Evolutionary conservation across 176 grass and related monocot species (phyloP), one percentile per base, ranked within the genome.

Genomic region (Tillandsia leiboldiana): DNA sequence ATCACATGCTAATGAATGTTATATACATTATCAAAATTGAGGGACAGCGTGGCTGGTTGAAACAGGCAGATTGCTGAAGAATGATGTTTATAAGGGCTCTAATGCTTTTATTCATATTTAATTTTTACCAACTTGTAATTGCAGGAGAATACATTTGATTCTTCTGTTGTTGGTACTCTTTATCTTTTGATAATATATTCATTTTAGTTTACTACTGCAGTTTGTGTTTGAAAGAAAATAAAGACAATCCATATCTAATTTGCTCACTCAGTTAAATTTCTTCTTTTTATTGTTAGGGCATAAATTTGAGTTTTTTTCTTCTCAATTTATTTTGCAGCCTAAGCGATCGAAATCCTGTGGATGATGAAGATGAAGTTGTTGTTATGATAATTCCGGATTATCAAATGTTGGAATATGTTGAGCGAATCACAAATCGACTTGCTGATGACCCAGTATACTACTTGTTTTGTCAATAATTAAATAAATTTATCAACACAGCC

Each of bases 331-430:
- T 48, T 50, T 79, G 77, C 82, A 97, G 94, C 75, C 83, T 97
- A 70, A 83, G 94, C 15, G 89, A 97, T n/a, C 77, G 94, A 62
- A 97, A 90, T n/a, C 89, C 89, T 69, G 86, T 97, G 33, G 84
- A 79, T 48, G 26, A 70, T 72, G 94, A 92, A 24, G 94, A 97
- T 81, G 89, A 83, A 71, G 76, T 90, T 51, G 80, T 89, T 49
- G 87, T 93, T 71, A 99, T 93, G 94, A 79, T 99, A 67, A 92
- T 99, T 54, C 94, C 89, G 70, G 94, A 93, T 75, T 91, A 93
- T 77, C 94, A 99, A 49, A 99, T 99, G 94, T 76, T 93, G 50
- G 94, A 93, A 77, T 76, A 91, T 52, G 89, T 99, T 65, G 84
- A 90, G 78, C 72, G 73, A 53, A 90, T 92, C n/a, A 63, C 89